Conservation (phyloP, 164 flowering plant species). For the Stephania cephalantha region DNA sequence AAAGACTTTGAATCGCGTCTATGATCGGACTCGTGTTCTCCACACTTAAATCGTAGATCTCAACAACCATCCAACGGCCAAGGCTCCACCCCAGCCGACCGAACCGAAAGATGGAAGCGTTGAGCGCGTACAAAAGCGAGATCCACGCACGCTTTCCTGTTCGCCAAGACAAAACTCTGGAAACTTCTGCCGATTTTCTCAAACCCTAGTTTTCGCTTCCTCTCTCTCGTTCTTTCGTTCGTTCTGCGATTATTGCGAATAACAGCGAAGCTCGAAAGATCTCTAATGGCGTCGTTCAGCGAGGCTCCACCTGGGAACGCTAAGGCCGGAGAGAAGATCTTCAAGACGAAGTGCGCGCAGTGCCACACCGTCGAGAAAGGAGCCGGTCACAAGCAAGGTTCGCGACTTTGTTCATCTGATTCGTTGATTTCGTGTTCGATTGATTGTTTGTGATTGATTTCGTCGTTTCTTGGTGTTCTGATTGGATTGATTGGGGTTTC, state of each 20-base stretch:
- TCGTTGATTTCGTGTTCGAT: neutral
- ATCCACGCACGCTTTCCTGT: neutral
- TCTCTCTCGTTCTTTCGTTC: neutral
- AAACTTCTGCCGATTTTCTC: neutral
- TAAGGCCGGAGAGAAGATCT: conserved; percentile 71
- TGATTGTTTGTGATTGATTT: too few relatives aligned
- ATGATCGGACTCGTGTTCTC: neutral
- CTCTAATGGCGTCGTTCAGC: conserved; percentile 57
- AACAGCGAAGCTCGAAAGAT: neutral
- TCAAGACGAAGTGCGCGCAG: conserved; percentile 79
- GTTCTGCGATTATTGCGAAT: neutral
- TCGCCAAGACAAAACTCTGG: neutral
- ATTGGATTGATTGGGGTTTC: conserved; percentile 2
- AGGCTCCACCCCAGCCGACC: neutral
- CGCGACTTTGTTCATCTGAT: neutral
- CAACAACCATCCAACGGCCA: neutral
- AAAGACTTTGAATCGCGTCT: too few relatives aligned
- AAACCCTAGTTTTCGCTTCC: neutral
- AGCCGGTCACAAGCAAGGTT: conserved; percentile 60
- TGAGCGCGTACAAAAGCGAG: neutral
- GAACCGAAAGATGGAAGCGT: neutral
- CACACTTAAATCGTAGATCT: neutral
- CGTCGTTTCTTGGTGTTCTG: neutral
- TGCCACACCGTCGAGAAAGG: conserved; percentile 59
- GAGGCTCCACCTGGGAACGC: conserved; percentile 68